These are phyloP conservation scores for Physocladia obscura DNA, from an alignment of 192 early-diverging fungal genomes.

Conservation along the genomic window DNA sequence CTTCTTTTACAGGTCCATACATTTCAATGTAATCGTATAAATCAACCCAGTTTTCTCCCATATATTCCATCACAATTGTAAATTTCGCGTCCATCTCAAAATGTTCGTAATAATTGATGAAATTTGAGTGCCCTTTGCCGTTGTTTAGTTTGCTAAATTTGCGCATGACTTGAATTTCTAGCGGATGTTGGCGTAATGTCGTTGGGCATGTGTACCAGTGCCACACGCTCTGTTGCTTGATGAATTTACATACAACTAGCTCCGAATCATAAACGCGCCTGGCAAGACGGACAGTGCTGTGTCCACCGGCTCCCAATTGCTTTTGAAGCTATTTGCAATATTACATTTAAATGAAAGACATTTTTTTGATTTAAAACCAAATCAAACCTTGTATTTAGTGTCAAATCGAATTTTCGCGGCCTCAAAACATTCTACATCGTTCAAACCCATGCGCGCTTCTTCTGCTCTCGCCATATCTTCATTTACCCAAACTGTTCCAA, in stretches of 20 bases:
- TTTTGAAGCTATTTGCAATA: slow-evolving; percentile 38
- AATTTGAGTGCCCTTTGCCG: slow-evolving; percentile 15
- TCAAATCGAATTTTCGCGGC: slow-evolving; percentile 26
- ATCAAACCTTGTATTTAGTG: slow-evolving; percentile 18
- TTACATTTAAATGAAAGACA: not conserved
- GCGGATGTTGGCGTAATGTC: slow-evolving; percentile 27
- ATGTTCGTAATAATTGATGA: slow-evolving; percentile 48
- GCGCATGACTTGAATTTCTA: slow-evolving; percentile 49
- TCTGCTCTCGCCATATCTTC: slow-evolving; percentile 15
- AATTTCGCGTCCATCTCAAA: slow-evolving; percentile 39
- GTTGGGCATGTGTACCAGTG: slow-evolving; percentile 38
- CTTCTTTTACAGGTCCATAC: slow-evolving; percentile 48
- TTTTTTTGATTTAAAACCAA: not conserved
- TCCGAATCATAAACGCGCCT: slow-evolving; percentile 6
- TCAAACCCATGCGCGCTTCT: slow-evolving; percentile 4
- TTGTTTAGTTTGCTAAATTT: slow-evolving; percentile 21
- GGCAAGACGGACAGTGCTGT: slow-evolving; percentile 50
- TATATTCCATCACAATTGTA: slow-evolving; percentile 58
- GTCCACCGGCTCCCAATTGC: slow-evolving; percentile 53
- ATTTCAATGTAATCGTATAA: slow-evolving; percentile 56
- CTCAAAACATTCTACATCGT: slow-evolving; percentile 16
- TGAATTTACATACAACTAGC: slow-evolving; percentile 50
- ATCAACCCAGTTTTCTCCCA: slow-evolving; percentile 58
- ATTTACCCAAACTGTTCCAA: slow-evolving; percentile 15
- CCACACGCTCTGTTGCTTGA: slow-evolving; percentile 46